Base-by-base conservation (phyloP, 2,329 filamentous ascomycete species). In the Aplosporella prunicola region DNA sequence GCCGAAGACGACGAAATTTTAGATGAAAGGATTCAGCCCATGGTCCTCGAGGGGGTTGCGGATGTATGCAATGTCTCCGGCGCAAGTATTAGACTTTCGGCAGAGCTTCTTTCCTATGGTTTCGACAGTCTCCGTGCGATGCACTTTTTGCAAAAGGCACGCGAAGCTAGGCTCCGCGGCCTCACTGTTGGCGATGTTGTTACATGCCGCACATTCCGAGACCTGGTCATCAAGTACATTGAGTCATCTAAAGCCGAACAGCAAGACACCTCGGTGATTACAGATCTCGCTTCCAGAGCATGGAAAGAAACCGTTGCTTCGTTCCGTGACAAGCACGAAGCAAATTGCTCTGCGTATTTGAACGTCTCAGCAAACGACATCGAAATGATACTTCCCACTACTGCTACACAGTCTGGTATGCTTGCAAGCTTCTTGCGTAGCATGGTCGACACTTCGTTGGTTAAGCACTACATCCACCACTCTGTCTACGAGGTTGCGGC, bases 161-260 rank as follows among this genome's bases (percentile, higher is more conserved):
- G 44, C 17, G 18, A 20, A 2, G 16, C 30, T 10, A 37, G 41
- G 5, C 32, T 58, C 33, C 22, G 46, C 42, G 39, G 47, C 2
- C 28, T 49, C 20, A 45, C 48, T 10, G 50, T 56, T 11, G 44
- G 48, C 5, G 53, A 56, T 32, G 47, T 61, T 5, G 46, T 61
- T 2, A 35, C 32, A 2, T 35, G 39, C 18, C 39, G 23, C 7
- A 40, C 39, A 11, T 35, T 40, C 32, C 17, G 18, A 9, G 33
- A 40, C 6, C 18, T 40, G 26, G 27, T 28, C 11, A 4, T 27
- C 6, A 35, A 35, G 17, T 36, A 40, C 32, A 35, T 26, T 20
- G n/a, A 29, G 5, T 20, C 26, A 6, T 11, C 32, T 1, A 16
- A 40, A 5, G 10, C 14, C 6, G 17, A 16, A 20, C 34, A 36